These are phyloP conservation scores for Tetrahymena elliotti DNA, from an alignment of 73 alveolate species.

Conservation along the genomic window DNA sequence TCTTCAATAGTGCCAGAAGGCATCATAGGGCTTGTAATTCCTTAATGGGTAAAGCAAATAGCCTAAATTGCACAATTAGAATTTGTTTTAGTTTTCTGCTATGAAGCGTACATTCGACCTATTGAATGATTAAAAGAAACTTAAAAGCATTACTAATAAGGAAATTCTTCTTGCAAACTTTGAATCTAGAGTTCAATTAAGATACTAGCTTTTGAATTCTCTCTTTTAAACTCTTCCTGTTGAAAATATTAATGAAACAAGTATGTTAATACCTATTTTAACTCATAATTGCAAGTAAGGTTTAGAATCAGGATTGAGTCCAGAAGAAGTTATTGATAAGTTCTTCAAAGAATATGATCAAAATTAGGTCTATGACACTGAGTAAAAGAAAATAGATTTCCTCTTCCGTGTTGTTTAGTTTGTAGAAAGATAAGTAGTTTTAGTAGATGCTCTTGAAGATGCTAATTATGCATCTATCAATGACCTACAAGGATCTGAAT, in stretches of 20 bases:
- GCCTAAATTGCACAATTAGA: not conserved
- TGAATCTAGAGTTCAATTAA: not conserved
- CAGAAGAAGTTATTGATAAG: not conserved
- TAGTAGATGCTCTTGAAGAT: not conserved
- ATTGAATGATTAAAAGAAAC: not conserved
- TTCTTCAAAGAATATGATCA: not conserved
- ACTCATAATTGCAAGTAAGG: not conserved
- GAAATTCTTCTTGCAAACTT: not conserved
- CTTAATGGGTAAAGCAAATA: not conserved
- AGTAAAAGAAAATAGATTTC: not conserved
- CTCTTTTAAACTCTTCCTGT: not conserved
- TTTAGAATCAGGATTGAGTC: not conserved
- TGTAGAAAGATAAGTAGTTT: not conserved
- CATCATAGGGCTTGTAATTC: not conserved
- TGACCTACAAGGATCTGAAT: not conserved
- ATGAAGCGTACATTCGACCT: not conserved
- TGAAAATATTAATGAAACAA: not conserved
- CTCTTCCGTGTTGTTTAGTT: not conserved
- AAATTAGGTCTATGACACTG: not conserved
- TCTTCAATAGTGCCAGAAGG: not conserved
- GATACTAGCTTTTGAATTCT: not conserved
- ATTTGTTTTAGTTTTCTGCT: not conserved
- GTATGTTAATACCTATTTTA: not conserved
- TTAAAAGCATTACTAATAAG: not conserved
- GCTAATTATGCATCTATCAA: not conserved